Conservation (phyloP, 768 basidiomycete genomes). For the Suillus occidentalis region DNA sequence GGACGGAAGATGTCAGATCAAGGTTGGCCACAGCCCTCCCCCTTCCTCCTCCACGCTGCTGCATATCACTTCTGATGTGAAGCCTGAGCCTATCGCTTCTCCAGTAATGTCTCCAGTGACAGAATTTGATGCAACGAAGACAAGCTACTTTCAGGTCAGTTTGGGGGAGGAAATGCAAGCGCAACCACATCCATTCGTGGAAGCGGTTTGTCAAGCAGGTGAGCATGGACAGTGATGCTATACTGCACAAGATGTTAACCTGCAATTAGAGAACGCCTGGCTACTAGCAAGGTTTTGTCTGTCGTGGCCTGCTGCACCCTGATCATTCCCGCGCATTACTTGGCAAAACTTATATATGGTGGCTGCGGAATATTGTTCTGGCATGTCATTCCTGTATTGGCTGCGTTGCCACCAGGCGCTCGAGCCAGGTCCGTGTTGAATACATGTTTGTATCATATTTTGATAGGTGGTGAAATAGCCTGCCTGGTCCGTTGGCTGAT, state of each 20-base stretch:
- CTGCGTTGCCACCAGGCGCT: conserved; percentile 47
- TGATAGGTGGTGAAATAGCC: conserved; percentile 28
- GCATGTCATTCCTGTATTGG: conserved; percentile 60
- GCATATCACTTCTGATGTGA: not conserved
- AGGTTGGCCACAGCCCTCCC: conserved; percentile 13
- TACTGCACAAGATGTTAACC: conserved; percentile 10
- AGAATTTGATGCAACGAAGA: conserved; percentile 6
- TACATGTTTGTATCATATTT: not conserved
- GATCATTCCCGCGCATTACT: conserved; percentile 48
- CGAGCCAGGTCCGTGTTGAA: conserved; percentile 41
- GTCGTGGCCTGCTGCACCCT: conserved; percentile 39
- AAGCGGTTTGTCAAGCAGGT: conserved; percentile 59
- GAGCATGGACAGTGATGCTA: conserved; percentile 23
- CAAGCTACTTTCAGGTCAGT: conserved; percentile 23
- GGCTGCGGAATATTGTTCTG: conserved; percentile 55
- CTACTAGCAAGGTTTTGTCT: conserved; percentile 34
- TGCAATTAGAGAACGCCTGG: conserved; percentile 41
- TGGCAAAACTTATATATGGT: conserved; percentile 49
- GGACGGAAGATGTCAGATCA: conserved; percentile 54
- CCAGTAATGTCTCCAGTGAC: conserved; percentile 1
- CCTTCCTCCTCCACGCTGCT: not conserved
- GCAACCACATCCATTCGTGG: conserved; percentile 52
- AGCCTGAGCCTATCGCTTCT: conserved; percentile 3
- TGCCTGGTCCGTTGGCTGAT: conserved; percentile 48
- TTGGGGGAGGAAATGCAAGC: conserved; percentile 36